These are phyloP conservation scores for Somion occarium DNA, from an alignment of 1,284 basidiomycete species.

Conservation along the genomic window DNA sequence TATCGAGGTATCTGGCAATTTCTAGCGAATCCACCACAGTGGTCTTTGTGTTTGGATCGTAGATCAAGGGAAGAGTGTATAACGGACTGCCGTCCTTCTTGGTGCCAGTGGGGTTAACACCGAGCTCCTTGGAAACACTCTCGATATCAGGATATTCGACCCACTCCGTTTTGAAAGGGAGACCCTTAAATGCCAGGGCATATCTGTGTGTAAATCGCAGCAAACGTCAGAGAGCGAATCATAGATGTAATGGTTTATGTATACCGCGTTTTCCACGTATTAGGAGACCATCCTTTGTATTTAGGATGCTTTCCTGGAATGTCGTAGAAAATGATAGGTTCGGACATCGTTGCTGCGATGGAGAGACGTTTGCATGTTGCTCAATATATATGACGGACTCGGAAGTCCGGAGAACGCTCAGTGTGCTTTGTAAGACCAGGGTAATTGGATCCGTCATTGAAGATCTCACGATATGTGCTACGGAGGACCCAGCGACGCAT, in stretches of 20 bases:
- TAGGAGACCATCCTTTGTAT: constrained; percentile 18
- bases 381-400: too few relatives aligned
- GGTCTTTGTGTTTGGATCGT: constrained; percentile 22
- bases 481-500: too few relatives aligned
- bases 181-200: constrained; percentile 29
- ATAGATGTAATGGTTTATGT: too few relatives aligned
- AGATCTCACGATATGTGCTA: too few relatives aligned
- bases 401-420: too few relatives aligned
- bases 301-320: constrained; percentile 16
- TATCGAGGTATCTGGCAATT: constrained; percentile 28
- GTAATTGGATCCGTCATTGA: too few relatives aligned
- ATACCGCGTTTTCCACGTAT: constrained; percentile 23
- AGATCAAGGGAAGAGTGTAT: constrained; percentile 31
- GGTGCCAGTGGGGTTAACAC: constrained; percentile 20
- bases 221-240: too few relatives aligned
- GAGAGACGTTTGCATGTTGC: too few relatives aligned
- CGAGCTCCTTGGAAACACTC: constrained; percentile 22
- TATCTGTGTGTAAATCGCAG: constrained; percentile 7
- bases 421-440: too few relatives aligned
- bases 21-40: constrained; percentile 26
- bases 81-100: constrained; percentile 21
- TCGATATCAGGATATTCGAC: constrained; percentile 35
- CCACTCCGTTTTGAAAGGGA: constrained; percentile 32
- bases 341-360: too few relatives aligned
- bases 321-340: constrained; percentile 18